Conservation (phyloP, 2,329 filamentous ascomycete genomes). For the Podosphaera xanthii region DNA sequence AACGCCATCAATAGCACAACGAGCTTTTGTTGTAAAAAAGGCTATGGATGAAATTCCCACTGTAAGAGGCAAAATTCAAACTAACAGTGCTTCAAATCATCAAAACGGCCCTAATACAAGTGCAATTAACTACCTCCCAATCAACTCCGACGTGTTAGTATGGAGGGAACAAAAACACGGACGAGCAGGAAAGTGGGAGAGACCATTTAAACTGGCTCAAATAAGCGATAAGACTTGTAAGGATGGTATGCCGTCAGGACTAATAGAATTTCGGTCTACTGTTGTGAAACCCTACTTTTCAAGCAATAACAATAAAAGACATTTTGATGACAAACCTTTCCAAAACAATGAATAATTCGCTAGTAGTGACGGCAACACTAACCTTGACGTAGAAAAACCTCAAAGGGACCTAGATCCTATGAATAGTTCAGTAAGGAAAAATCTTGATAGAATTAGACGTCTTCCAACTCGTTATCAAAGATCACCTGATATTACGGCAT, state of each 20-base stretch:
- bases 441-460: too few species aligned
- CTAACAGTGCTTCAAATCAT: not conserved
- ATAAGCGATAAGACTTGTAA: not conserved
- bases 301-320: not conserved
- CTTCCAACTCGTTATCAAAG: too few species aligned
- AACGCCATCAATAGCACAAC: not conserved
- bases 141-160: conserved; percentile 2
- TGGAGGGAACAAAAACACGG: conserved; percentile 1
- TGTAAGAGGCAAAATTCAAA: not conserved
- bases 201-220: not conserved
- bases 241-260: not conserved
- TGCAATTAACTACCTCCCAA: not conserved
- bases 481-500: not conserved
- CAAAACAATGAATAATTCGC: not conserved
- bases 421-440: too few species aligned
- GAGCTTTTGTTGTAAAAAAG: conserved; percentile 2
- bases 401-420: too few species aligned
- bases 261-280: not conserved
- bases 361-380: too few species aligned
- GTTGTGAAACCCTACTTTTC: not conserved
- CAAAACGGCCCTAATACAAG: conserved; percentile 1
- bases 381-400: too few species aligned
- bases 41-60: conserved; percentile 3
- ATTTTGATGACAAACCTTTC: not conserved
- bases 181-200: not conserved